These are phyloP conservation scores for Tetrapyrgos nigripes DNA, from an alignment of 1,284 basidiomycete species.

Conservation along the genomic window DNA sequence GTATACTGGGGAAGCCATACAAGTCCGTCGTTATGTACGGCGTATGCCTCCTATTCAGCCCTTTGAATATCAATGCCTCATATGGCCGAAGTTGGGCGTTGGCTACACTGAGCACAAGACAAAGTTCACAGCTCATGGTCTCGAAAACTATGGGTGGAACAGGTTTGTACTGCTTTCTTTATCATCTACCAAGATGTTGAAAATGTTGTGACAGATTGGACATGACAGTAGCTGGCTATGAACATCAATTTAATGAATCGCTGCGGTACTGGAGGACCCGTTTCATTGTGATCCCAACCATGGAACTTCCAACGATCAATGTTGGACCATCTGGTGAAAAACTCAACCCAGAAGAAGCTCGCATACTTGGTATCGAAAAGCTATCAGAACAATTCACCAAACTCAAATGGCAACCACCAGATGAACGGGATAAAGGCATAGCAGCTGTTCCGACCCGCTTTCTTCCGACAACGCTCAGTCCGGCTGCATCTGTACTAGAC, in stretches of 20 bases:
- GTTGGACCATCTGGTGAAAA: slow-evolving; percentile 70
- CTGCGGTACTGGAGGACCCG: slow-evolving; percentile 94
- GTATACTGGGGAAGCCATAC: slow-evolving; percentile 87
- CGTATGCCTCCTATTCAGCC: slow-evolving; percentile 69
- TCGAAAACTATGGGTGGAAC: slow-evolving; percentile 87
- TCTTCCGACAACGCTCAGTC: slow-evolving; percentile 83
- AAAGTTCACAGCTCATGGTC: slow-evolving; percentile 79
- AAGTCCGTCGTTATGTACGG: slow-evolving; percentile 88
- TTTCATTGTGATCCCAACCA: slow-evolving; percentile 92
- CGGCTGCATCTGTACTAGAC: slow-evolving; percentile 80
- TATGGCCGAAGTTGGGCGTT: slow-evolving; percentile 91
- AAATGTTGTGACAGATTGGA: slow-evolving; percentile 57
- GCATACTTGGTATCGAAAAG: slow-evolving; percentile 90
- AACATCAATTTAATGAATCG: slow-evolving; percentile 81
- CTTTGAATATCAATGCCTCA: slow-evolving; percentile 85
- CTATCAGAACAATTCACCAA: slow-evolving; percentile 89
- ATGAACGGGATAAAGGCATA: slow-evolving; percentile 52
- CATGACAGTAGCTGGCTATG: slow-evolving; percentile 88
- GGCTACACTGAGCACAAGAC: slow-evolving; percentile 86
- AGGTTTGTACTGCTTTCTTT: slow-evolving; percentile 48
- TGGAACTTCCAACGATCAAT: slow-evolving; percentile 64
- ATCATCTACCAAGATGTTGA: neutral
- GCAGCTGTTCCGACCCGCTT: slow-evolving; percentile 68
- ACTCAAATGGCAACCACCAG: slow-evolving; percentile 75
- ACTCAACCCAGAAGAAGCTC: slow-evolving; percentile 87